Evolutionary conservation across 441 rosid species (phyloP), one percentile per base, ranked within the genome.

Genomic region (Omphalea diandra): DNA sequence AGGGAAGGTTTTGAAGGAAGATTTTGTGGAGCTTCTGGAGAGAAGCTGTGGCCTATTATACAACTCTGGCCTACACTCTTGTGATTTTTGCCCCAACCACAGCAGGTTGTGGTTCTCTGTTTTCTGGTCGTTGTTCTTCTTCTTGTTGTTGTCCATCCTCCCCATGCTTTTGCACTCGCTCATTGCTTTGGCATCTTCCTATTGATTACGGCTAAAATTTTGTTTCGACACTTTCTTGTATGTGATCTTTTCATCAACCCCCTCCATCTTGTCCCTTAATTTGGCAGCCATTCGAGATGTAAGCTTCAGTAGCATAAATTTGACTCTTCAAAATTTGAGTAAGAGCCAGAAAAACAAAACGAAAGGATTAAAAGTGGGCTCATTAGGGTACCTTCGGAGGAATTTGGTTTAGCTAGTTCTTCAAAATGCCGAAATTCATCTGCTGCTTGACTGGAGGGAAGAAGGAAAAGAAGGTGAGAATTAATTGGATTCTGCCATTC

Each of bases 121-220:
- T 74, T 80, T 61, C 88, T 75, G 83, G 77, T 54, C 12, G 17
- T 75, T 73, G 63, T 72, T n/a, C n/a, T n/a, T n/a, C n/a, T n/a
- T n/a, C n/a, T n/a, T n/a, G n/a, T n/a, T n/a, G n/a, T n/a, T n/a
- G n/a, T 40, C 43, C 54, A 20, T n/a, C 20, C 46, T 57, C 61
- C 5, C 31, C 36, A 35, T 65, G 31, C 49, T 54, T 63, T 56
- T 58, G 76, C 55, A 67, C 69, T 29, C 68, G 53, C 22, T 78
- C 84, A 49, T 73, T 80, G 83, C 76, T 86, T 73, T 80, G 85
- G 79, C 72, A 83, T 33, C 96, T 89, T 76, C 98, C 97, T 2
- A 72, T 90, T 73, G 97, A 90, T 79, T 88, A 90, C 76, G 98
- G 91, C 81, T 94, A 86, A 90, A n/a, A 71, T 38, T 72, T 66